A percentile compares a stretch with the other conserved stretches of the same genome.
Conservation (phyloP, 441 rosid genomes). For the Populus tomentosa region DNA sequence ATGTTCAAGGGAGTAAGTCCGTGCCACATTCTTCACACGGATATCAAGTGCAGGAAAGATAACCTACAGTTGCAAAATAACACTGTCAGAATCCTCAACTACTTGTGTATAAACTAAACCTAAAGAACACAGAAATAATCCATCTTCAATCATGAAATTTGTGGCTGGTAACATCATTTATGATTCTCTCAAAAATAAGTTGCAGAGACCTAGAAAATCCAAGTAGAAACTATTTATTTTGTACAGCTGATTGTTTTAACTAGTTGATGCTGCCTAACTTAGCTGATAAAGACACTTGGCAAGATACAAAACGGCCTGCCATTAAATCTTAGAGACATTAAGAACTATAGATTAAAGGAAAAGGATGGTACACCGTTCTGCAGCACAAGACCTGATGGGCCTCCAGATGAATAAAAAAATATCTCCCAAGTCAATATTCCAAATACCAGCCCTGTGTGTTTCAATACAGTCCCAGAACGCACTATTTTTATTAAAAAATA, state of each 20-base stretch:
- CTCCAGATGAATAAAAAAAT: background rate
- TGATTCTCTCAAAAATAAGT: background rate
- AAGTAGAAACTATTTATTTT: background rate
- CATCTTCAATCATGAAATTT: background rate
- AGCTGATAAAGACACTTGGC: background rate
- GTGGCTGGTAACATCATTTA: background rate
- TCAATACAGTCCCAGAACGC: background rate
- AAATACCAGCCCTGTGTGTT: background rate
- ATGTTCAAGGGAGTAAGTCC: slow-evolving; percentile 89
- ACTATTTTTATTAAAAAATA: too few relatives aligned
- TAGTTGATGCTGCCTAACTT: background rate
- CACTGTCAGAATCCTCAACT: slow-evolving; percentile 4
- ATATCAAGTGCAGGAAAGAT: slow-evolving; percentile 87
- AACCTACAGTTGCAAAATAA: slow-evolving; percentile 46
- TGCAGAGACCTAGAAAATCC: background rate
- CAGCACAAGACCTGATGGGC: background rate
- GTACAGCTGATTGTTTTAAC: background rate
- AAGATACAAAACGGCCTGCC: background rate
- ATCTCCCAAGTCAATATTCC: background rate
- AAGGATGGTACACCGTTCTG: background rate
- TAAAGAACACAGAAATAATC: background rate
- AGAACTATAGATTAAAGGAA: background rate
- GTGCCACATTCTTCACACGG: slow-evolving; percentile 92
- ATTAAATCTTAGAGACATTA: background rate
- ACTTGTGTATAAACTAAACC: background rate